These are phyloP conservation scores for Teratosphaeria zuluensis DNA, from an alignment of 2,329 filamentous ascomycete species.

Conservation along the genomic window DNA sequence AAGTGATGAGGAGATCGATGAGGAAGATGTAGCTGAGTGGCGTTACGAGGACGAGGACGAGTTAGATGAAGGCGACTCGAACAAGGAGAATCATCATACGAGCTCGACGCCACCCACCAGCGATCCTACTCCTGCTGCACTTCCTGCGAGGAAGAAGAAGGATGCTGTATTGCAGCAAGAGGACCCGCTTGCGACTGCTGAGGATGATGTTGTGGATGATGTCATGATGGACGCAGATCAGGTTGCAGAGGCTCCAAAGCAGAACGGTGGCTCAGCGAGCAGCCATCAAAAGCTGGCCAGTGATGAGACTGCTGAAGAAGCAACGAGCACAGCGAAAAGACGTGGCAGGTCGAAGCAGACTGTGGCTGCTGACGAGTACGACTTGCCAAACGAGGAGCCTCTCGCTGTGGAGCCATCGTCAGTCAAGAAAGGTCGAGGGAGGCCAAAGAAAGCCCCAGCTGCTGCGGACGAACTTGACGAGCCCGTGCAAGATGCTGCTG, in stretches of 20 bases:
- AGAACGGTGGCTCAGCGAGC: neutral
- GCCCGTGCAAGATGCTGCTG: neutral
- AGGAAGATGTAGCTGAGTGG: neutral
- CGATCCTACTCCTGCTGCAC: constrained; percentile 12
- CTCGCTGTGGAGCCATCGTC: neutral
- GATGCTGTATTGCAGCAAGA: neutral
- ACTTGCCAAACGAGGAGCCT: neutral
- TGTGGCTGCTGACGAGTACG: neutral
- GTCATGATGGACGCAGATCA: neutral
- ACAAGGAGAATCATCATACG: constrained; percentile 14
- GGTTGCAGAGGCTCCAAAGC: neutral
- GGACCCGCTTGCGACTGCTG: neutral
- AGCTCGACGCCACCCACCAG: constrained; percentile 22
- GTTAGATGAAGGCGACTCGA: constrained; percentile 14
- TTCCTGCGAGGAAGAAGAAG: neutral
- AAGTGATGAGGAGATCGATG: constrained; percentile 26
- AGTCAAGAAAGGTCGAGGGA: neutral
- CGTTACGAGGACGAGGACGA: constrained; percentile 26
- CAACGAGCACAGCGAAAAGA: neutral
- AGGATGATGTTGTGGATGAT: constrained; percentile 15
- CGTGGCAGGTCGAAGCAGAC: neutral
- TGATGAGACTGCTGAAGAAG: neutral
- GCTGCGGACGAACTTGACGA: neutral
- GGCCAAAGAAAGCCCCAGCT: neutral
- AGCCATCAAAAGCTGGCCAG: neutral